phyloP scores from a whole-genome alignment of 306 rosid genomes.

The Luffa aegyptiaca region DNA sequence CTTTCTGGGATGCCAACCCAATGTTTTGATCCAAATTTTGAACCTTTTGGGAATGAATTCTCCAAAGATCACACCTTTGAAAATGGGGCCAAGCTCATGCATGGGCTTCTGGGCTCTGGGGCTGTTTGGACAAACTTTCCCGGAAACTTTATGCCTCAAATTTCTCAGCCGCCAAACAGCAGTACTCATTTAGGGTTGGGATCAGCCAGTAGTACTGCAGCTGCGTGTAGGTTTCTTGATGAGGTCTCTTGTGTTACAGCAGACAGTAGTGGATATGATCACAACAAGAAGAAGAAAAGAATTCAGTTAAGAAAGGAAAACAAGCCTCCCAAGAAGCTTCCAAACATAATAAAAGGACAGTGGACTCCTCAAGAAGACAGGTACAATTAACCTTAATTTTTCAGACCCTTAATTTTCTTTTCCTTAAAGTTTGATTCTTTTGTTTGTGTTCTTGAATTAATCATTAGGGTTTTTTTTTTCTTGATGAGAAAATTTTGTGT shows the following conservation, averaged over 20 bases:
- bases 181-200: slow-evolving; percentile 8
- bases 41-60: slow-evolving; percentile 9
- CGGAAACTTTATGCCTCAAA: neutral
- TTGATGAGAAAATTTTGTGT: neutral
- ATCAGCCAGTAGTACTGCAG: neutral
- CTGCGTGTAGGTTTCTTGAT: neutral
- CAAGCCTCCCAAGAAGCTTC: slow-evolving; percentile 10
- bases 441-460: neutral
- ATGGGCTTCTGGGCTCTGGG: slow-evolving; percentile 1
- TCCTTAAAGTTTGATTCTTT: neutral
- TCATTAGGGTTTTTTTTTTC: neutral
- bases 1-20: slow-evolving; percentile 14
- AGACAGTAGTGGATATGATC: neutral
- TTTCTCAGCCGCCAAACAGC: neutral
- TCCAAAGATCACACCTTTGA: neutral
- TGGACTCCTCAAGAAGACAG: slow-evolving; percentile 62
- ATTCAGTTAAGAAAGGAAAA: neutral
- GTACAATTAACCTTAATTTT: slow-evolving; percentile 13
- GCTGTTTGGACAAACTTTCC: slow-evolving; percentile 12
- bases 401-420: neutral
- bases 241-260: neutral
- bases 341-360: slow-evolving; percentile 40
- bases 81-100: slow-evolving; percentile 19
- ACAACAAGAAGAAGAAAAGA: slow-evolving; percentile 1
- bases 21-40: neutral